These are phyloP conservation scores for Gossypium rotundifolium DNA, from an alignment of 345 rosid genomes.

Conservation along the genomic window DNA sequence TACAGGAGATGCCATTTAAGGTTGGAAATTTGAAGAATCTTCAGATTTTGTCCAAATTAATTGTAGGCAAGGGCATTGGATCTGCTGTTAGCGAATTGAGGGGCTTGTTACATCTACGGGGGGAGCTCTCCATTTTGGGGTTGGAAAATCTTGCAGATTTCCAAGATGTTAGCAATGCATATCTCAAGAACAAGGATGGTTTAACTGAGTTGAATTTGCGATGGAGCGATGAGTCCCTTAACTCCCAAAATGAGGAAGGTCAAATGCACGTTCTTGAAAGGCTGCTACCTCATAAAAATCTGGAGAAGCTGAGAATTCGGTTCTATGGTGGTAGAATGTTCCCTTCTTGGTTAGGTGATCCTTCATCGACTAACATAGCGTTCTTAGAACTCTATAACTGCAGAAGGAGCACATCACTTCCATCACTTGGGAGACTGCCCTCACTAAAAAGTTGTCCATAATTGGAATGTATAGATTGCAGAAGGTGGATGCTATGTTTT, in stretches of 20 bases:
- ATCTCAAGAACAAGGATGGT: conserved; percentile 13
- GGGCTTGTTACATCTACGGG: conserved; percentile 13
- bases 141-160: conserved; percentile 19
- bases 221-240: conserved; percentile 16
- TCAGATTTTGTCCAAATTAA: conserved; percentile 15
- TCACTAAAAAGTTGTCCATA: conserved; percentile 17
- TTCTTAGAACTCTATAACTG: conserved; percentile 15
- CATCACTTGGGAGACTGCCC: conserved; percentile 30
- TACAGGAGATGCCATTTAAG: conserved; percentile 19
- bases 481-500: conserved; percentile 19
- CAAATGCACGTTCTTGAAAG: conserved; percentile 16
- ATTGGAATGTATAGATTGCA: conserved; percentile 17
- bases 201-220: conserved; percentile 15
- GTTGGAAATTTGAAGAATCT: conserved; percentile 20
- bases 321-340: conserved; percentile 22
- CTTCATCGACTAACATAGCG: conserved; percentile 11
- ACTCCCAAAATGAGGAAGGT: background rate
- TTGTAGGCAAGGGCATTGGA: conserved; percentile 13
- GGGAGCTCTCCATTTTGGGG: conserved; percentile 12
- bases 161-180: conserved; percentile 18
- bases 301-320: conserved; percentile 18
- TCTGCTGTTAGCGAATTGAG: conserved; percentile 16
- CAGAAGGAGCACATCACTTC: conserved; percentile 16
- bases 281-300: conserved; percentile 19
- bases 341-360: conserved; percentile 30